These are phyloP conservation scores for Solanum pimpinellifolium DNA, from an alignment of 257 asterid species.

Conservation along the genomic window DNA sequence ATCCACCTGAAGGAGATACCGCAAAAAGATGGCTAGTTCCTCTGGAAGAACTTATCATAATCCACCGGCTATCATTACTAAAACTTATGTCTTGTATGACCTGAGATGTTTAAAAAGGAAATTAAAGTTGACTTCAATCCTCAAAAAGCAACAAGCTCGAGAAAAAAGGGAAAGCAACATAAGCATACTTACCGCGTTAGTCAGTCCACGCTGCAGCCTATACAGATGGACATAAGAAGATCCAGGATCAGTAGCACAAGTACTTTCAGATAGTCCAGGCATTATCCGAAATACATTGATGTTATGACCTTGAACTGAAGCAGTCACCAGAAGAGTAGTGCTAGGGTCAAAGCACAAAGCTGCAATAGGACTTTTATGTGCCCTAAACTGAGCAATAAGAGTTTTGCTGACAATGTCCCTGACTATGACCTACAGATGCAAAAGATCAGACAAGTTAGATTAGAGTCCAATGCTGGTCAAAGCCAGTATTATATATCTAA, in stretches of 20 bases:
- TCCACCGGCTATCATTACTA: constrained; percentile 70
- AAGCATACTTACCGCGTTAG: constrained; percentile 62
- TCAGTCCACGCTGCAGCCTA: constrained; percentile 80
- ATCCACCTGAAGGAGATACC: constrained; percentile 51
- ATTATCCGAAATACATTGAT: constrained; percentile 65
- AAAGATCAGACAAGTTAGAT: neutral
- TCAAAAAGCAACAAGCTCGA: neutral
- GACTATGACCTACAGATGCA: constrained; percentile 57
- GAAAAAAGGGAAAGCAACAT: neutral
- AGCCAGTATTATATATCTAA: neutral
- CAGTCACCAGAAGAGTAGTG: constrained; percentile 60
- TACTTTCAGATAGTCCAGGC: constrained; percentile 26
- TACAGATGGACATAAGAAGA: constrained; percentile 57
- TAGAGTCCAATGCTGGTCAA: neutral
- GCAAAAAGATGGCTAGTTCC: constrained; percentile 92
- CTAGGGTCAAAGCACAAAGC: constrained; percentile 40
- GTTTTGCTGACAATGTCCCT: constrained; percentile 62
- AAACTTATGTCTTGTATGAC: constrained; percentile 90
- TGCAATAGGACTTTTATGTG: constrained; percentile 75
- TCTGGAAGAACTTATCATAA: constrained; percentile 47
- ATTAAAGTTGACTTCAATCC: neutral
- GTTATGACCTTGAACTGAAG: constrained; percentile 90
- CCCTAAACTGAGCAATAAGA: constrained; percentile 76
- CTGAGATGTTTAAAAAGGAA: constrained; percentile 27
- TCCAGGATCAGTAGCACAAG: constrained; percentile 25